These are phyloP conservation scores for Agrocybe chaxingu DNA, from an alignment of 768 basidiomycete genomes.

Conservation along the genomic window DNA sequence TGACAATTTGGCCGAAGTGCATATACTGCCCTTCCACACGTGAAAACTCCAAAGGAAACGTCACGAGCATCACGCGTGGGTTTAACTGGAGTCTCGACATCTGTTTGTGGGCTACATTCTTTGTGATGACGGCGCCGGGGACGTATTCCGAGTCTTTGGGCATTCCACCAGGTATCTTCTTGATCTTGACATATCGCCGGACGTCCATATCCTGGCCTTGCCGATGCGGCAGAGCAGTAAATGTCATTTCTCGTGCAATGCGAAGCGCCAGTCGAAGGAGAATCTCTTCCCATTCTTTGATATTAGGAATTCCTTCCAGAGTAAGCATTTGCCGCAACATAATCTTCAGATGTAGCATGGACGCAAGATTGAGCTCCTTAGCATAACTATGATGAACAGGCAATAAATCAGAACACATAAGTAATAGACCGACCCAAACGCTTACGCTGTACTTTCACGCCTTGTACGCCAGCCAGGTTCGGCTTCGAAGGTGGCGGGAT, in stretches of 20 bases:
- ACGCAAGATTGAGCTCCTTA: conserved; percentile 78
- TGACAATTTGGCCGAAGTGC: conserved; percentile 85
- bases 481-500: conserved; percentile 39
- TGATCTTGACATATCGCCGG: conserved; percentile 93
- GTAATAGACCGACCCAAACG: conserved; percentile 10
- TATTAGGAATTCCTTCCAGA: conserved; percentile 76
- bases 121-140: conserved; percentile 94
- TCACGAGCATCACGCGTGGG: conserved; percentile 94
- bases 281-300: conserved; percentile 85
- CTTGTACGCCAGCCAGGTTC: conserved; percentile 86
- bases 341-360: conserved; percentile 84
- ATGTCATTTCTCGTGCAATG: conserved; percentile 82
- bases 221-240: conserved; percentile 63
- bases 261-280: conserved; percentile 79
- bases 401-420: conserved; percentile 6
- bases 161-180: conserved; percentile 93
- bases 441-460: conserved; percentile 88
- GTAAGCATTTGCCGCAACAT: conserved; percentile 92
- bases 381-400: conserved; percentile 54
- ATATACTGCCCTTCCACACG: conserved; percentile 91
- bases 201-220: conserved; percentile 95
- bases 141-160: conserved; percentile 96
- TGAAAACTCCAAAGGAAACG: conserved; percentile 92
- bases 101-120: conserved; percentile 95
- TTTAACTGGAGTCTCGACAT: conserved; percentile 83